Conservation (phyloP, 768 basidiomycete genomes). For the Trametes cubensis region DNA sequence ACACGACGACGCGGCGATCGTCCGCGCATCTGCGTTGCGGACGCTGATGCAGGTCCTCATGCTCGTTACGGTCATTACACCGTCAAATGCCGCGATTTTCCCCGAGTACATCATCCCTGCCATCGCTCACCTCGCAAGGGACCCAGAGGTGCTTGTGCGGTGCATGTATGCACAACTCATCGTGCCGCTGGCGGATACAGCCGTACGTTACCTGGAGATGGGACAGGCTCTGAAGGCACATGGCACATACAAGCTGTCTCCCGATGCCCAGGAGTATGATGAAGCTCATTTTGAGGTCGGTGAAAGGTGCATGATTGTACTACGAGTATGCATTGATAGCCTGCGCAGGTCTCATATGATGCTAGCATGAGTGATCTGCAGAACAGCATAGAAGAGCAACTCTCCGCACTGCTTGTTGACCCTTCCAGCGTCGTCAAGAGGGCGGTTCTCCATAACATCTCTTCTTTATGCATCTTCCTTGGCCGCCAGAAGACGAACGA, state of each 20-base stretch:
- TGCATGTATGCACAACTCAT: conserved; percentile 83
- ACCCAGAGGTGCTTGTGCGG: conserved; percentile 84
- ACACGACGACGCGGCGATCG: conserved; percentile 81
- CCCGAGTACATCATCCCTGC: conserved; percentile 96
- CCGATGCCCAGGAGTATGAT: conserved; percentile 73
- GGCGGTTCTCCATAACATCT: conserved; percentile 84
- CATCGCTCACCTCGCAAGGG: conserved; percentile 77
- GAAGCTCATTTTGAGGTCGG: conserved; percentile 79
- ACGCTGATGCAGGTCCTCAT: conserved; percentile 76
- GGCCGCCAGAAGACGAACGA: conserved; percentile 94
- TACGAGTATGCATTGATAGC: not conserved
- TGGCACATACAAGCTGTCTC: conserved; percentile 65
- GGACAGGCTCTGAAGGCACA: conserved; percentile 87
- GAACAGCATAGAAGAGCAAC: conserved; percentile 81
- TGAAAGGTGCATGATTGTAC: not conserved
- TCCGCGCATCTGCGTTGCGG: conserved; percentile 78
- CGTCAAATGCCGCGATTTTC: conserved; percentile 71
- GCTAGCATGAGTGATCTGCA: conserved; percentile 85
- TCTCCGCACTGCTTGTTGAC: conserved; percentile 85
- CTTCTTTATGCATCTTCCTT: conserved; percentile 89
- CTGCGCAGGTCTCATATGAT: conserved; percentile 83
- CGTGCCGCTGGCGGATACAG: conserved; percentile 82
- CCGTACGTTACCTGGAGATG: conserved; percentile 90
- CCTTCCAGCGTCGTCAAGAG: conserved; percentile 88
- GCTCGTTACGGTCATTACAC: conserved; percentile 72